Base-by-base conservation (phyloP, 2,329 filamentous ascomycete genomes). In the Stachybotrys elegans region DNA sequence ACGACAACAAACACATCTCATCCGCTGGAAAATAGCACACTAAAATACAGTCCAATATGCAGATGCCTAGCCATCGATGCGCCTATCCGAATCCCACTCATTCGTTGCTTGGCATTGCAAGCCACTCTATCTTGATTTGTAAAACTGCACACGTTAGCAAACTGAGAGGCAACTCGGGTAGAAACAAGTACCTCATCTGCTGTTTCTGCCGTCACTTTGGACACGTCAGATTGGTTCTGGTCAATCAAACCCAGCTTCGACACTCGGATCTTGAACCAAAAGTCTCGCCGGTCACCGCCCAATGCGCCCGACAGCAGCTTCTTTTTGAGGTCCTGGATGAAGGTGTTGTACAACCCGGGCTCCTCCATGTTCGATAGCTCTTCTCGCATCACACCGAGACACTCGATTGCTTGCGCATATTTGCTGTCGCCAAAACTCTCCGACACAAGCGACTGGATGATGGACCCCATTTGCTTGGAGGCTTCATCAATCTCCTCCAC, bases 361-460 rank as follows among this genome's bases (percentile, higher is more conserved):
- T 88, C 81, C 58, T 96, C 91, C 22, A 88, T 72, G 6, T 82
- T 80, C 6, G 84, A 74, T 51, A 94, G 72, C 61, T 90, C 84
- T 17, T 90, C 81, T 9, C 91, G 78, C 77, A 97, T 81, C 2
- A 86, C 84, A 2, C 83, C 76, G 16, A 96, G 68, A 25, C 82
- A 82, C 63, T 95, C 92, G 9, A 88, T 66, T 2, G 85, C 88
- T 17, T 81, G 79, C 9, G 78, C 78, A 56, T 96, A 95, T 43
- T 81, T 81, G 42, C 73, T 74, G 51, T 91, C 84, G 2, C 87
- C 90, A 12, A 92, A 79, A 52, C 86, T 92, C 51, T 83, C 75
- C 17, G 69, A 76, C 48, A 96, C 79, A 41, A 88, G 78, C 7
- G 73, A 69, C 46, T 81, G 75, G 36, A 95, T 78, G 44, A 95